A percentile compares a stretch with the other conserved stretches of the same genome.
Evolutionary conservation across 768 basidiomycete species (phyloP).

Genomic region (Tricholoma hemisulphureum): DNA sequence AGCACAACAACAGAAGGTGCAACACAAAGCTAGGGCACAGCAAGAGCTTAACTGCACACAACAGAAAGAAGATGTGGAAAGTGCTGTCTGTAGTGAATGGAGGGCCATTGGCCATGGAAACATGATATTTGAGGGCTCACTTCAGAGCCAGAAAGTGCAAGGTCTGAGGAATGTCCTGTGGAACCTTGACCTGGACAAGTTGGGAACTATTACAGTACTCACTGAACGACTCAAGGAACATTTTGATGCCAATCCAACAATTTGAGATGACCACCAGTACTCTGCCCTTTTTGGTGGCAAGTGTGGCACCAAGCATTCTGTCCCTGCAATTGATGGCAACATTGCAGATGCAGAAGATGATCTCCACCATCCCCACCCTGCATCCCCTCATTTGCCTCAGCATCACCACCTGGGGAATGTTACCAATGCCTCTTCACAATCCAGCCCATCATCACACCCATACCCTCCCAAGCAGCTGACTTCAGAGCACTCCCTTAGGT

Average conservation of each 20-base stretch:
- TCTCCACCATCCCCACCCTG: neutral
- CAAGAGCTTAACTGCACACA: neutral
- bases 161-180: neutral
- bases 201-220: neutral
- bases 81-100: neutral
- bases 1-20: neutral
- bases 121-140: slow-evolving; percentile 2
- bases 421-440: neutral
- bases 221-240: neutral
- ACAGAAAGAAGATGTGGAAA: neutral
- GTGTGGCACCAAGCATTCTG: neutral
- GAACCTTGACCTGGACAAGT: neutral
- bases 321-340: neutral
- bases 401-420: neutral
- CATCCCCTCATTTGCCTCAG: neutral
- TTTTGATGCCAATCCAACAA: neutral
- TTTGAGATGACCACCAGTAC: neutral
- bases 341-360: neutral
- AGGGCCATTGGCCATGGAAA: neutral
- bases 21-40: neutral
- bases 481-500: too few species aligned
- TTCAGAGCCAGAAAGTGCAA: slow-evolving; percentile 1
- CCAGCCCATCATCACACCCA: neutral
- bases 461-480: too few species aligned
- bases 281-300: neutral